phyloP scores from a whole-genome alignment of 306 rosid species.

The Fragaria ananassa region DNA sequence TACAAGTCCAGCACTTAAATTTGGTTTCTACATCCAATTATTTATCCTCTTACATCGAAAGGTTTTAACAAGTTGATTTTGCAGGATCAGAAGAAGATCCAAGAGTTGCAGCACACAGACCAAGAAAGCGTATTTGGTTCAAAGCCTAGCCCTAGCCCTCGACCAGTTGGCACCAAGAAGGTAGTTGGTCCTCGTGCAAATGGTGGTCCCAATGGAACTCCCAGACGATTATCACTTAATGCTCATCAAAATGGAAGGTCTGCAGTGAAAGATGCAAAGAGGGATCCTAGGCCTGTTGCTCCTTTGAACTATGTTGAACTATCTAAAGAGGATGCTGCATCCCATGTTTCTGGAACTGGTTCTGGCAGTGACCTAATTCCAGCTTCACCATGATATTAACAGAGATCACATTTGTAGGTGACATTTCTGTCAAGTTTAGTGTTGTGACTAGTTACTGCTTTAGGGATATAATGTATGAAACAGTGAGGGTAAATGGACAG shows the following conservation, averaged over 20 bases:
- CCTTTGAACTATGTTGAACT: conserved; percentile 83
- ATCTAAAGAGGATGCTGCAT: conserved; percentile 77
- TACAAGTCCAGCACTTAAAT: background rate
- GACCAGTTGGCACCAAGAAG: conserved; percentile 75
- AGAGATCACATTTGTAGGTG: conserved; percentile 24
- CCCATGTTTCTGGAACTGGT: conserved; percentile 42
- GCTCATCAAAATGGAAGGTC: conserved; percentile 88
- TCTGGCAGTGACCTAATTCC: conserved; percentile 66
- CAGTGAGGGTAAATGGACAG: conserved; percentile 39
- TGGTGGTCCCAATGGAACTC: conserved; percentile 84
- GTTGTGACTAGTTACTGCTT: conserved; percentile 49
- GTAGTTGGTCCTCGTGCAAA: conserved; percentile 70
- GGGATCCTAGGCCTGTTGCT: conserved; percentile 67
- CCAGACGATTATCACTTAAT: conserved; percentile 86
- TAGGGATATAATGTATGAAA: conserved; percentile 57
- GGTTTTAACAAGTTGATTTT: conserved; percentile 12
- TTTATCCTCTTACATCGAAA: background rate
- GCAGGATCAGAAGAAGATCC: conserved; percentile 91
- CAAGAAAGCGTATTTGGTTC: conserved; percentile 69
- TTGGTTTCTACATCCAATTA: background rate
- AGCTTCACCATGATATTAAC: conserved; percentile 52
- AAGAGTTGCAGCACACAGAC: conserved; percentile 73
- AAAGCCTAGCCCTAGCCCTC: conserved; percentile 85
- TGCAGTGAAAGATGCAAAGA: conserved; percentile 62
- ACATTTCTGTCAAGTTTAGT: conserved; percentile 32